Base-by-base conservation (phyloP, 163 green algal species). In the Chloromonas sp. region DNA sequence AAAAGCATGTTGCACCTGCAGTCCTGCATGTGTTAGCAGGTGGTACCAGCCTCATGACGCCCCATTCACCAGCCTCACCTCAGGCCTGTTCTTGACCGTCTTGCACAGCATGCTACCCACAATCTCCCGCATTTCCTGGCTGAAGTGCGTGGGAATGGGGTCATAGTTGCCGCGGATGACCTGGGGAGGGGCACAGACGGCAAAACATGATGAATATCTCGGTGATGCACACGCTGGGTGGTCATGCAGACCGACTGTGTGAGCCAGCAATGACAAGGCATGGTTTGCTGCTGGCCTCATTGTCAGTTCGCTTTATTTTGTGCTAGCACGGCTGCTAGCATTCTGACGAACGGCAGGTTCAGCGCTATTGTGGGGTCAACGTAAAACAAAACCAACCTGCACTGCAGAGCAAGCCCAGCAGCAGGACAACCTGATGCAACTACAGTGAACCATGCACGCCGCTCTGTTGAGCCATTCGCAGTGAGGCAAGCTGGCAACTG, bases 111-210 rank as follows among this genome's bases (percentile, higher is more conserved):
- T 92, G 5, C 60, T 78, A 0, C 80, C 85, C 0, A 92, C 82
- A 14, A 92, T 76, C 60, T 81, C 60, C 0, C 88, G 80, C 78
- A 92, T 82, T 14, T 83, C 76, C 58, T 61, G 2, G 14, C 61
- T 86, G 86, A 89, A 92, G 60, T 71, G 36, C 1, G 88, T 79
- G 2, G 88, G 85, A 8, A 92, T 81, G 0, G 88, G 88, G 80
- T 90, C 86, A 61, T 92, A 92, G 62, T 86, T 85, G 2, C 89
- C 89, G 14, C 86, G 82, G 61, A 92, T 87, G 14, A 92, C 87
- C 89, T 92, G 83, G 0, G 13, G 0, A 2, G 36, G 0, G 61
- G 2, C 59, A 0, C 13, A 14, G 2, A 60, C 58, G 57, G 70
- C 36, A 58, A 3, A 78, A 11, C 66, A 76, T 8, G 66, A 76